Conservation (phyloP, 306 rosid genomes). For the Citrullus mucosospermus region DNA sequence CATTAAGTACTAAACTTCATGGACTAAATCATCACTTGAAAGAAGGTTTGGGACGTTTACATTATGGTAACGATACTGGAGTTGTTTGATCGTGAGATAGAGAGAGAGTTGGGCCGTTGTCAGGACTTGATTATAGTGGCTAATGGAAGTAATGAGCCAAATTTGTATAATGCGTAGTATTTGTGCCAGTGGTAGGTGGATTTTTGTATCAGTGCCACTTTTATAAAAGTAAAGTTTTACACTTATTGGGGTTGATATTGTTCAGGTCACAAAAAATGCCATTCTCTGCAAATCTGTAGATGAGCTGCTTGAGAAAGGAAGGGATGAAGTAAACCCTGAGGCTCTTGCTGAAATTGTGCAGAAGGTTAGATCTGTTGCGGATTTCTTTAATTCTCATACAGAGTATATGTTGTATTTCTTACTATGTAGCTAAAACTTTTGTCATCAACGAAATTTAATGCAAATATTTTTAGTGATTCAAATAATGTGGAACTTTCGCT, state of each 20-base stretch:
- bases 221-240: not conserved
- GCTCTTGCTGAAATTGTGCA: slow-evolving; percentile 43
- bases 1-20: too few species aligned
- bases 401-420: not conserved
- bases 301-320: slow-evolving; percentile 44
- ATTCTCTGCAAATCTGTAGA: slow-evolving; percentile 52
- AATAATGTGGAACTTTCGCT: not conserved
- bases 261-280: slow-evolving; percentile 75
- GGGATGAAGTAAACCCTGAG: slow-evolving; percentile 37
- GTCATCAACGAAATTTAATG: not conserved
- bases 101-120: not conserved
- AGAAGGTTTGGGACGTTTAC: not conserved
- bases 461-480: not conserved
- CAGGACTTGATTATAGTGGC: not conserved
- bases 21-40: too few species aligned
- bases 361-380: slow-evolving; percentile 36
- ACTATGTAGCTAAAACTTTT: not conserved
- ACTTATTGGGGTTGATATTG: not conserved
- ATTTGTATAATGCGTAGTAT: not conserved
- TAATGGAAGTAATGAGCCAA: not conserved
- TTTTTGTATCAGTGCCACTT: not conserved
- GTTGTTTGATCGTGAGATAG: not conserved
- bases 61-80: not conserved
- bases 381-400: not conserved
- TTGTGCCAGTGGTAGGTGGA: not conserved